Evolutionary conservation across 495 filamentous ascomycete species (phyloP).

Genomic region (Penicillium mononematosum): DNA sequence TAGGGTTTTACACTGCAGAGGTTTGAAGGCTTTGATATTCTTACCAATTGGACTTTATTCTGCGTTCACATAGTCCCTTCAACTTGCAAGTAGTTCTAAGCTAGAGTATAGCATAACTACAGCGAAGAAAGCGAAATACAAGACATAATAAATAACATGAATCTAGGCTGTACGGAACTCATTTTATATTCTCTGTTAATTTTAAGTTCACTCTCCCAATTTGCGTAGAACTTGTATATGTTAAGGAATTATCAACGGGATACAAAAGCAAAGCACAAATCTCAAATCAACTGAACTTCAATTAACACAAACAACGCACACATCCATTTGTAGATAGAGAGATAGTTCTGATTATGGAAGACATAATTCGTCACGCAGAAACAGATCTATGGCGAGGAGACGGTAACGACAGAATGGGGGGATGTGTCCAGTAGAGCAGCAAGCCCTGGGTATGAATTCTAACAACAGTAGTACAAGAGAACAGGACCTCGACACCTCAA

Average conservation of each 20-base stretch:
- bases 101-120: not conserved
- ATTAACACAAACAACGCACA: constrained; percentile 2
- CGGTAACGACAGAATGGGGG: constrained; percentile 10
- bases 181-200: not conserved
- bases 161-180: not conserved
- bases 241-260: not conserved
- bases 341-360: constrained; percentile 11
- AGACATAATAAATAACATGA: not conserved
- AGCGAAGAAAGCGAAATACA: not conserved
- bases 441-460: constrained; percentile 18
- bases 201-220: not conserved
- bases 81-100: too few relatives aligned
- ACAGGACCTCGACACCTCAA: not conserved
- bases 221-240: not conserved
- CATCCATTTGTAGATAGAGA: not conserved
- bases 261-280: not conserved
- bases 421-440: not conserved
- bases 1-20: too few relatives aligned
- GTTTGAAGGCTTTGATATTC: too few relatives aligned
- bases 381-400: not conserved
- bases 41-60: too few relatives aligned
- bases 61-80: too few relatives aligned
- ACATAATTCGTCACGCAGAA: constrained; percentile 10
- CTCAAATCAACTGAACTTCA: constrained; percentile 1
- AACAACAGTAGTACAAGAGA: constrained; percentile 15